Evolutionary conservation across 1,284 basidiomycete species (phyloP), one percentile per base, ranked within the genome.

Genomic region (Pseudozyma thailandica): DNA sequence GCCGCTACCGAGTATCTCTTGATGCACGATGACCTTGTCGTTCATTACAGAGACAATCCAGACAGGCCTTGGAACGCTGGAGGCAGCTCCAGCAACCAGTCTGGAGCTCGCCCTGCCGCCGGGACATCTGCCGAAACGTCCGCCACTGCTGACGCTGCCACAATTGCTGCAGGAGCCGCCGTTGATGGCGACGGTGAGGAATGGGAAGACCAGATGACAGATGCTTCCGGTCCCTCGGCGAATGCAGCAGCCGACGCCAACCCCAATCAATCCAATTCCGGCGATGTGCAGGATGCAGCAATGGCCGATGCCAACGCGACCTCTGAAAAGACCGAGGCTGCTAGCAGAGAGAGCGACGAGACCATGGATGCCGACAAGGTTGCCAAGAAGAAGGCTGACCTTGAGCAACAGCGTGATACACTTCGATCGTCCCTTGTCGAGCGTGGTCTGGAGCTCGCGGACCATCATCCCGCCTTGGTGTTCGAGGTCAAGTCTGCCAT

Each of bases 1-100:
- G 89, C 91, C 6, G 96, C 96, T 2, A 91, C 95, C 0, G 95
- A 98, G 76, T 86, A 93, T 18, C 86, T 98, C 1, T 86, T 98
- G 21, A 88, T 88, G 1, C 73, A 78, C 44, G 74, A 75, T 10
- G 80, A 78, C 38, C 52, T 78, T 18, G 69, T 72, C 21, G 37
- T 46, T n/a, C 63, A 63, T 38, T 73, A 50, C 44, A 56, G 61
- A 6, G 52, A 72, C 37, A 61, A 77, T 30, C 74, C 74, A 16
- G 57, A 59, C 13, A 52, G 53, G 9, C 50, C 71, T 6, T 64
- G 64, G 51, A 52, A 48, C 23, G 65, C 50, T 27, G 59, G 52
- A n/a, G 37, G 53, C 50, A 38, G 31, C 10, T 21, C 50, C 27
- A 38, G 44, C 27, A 21, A 16, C 7, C 47, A 45, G 25, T 37